Base-by-base conservation (phyloP, 257 asterid species). In the Solanum peruvianum region DNA sequence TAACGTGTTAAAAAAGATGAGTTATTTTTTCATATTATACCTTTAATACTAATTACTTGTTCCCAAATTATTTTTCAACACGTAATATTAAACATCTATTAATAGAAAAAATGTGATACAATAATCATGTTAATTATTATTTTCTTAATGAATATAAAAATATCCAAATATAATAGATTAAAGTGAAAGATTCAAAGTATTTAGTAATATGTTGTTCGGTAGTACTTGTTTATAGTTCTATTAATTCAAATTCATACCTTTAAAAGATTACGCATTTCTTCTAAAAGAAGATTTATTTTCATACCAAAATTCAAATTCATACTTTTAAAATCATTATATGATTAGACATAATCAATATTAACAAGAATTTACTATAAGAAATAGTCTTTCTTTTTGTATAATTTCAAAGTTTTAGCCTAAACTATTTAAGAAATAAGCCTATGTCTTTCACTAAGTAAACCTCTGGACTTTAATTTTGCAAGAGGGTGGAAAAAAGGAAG, bases 161-260 rank as follows among this genome's bases (percentile, higher is more conserved):
- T 39, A 2, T 7, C 64, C 64, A 56, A 56, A 7, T 56, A 56
- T 20, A 18, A 18, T n/a, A 56, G 0, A 20, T 18, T 18, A 52
- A 52, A 52, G 8, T 52, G 1, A 52, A 52, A 0, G 3, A 0
- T 18, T 1, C 1, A 1, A 2, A 16, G 1, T 56, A 7, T 20
- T 56, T 56, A 56, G 25, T 56, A 56, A 52, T 56, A 18, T 56
- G 64, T 56, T 56, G 18, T 18, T 52, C 10, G 7, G 0, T 18
- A 56, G 64, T 18, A 18, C n/a, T 18, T 7, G 64, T 56, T 56
- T 56, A 56, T 2, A 56, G 0, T 56, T 56, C n/a, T 56, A 18
- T 23, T 18, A 23, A 56, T 18, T 56, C 64, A 20, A 56, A 20
- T 56, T 56, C 11, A 56, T 56, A 18, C 64, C 25, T 56, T 7